A percentile compares a stretch with the other conserved stretches of the same genome.
Evolutionary conservation across 306 rosid species (phyloP).

Genomic region (Rosa lucieae): DNA sequence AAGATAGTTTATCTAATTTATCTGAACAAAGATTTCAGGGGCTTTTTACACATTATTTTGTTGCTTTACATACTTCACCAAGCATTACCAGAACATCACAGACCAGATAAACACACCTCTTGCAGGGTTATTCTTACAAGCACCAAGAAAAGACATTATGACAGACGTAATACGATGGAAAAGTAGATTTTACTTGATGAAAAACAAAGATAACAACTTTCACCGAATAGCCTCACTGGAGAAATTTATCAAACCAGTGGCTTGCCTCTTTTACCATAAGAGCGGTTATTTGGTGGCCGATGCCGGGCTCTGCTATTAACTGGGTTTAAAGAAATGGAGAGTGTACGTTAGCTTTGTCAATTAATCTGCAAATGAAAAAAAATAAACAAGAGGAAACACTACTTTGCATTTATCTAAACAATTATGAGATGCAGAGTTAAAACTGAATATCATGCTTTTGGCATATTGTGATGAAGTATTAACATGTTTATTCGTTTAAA

Average conservation of each 20-base stretch:
- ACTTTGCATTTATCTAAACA: background rate
- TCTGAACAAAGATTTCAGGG: too few species aligned
- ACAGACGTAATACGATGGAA: background rate
- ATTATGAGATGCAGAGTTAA: background rate
- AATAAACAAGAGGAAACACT: background rate
- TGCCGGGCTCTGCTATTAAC: constrained; percentile 57
- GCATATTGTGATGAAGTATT: background rate
- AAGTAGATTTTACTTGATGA: background rate
- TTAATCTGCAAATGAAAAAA: background rate
- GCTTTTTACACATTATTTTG: background rate
- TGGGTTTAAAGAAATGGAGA: constrained; percentile 35
- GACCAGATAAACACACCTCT: background rate
- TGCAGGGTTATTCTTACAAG: background rate
- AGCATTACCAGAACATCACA: background rate
- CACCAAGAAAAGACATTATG: background rate
- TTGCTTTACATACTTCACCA: background rate
- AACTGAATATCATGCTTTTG: background rate
- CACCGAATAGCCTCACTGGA: constrained; percentile 20
- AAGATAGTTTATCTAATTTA: background rate
- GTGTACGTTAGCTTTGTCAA: background rate
- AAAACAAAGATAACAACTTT: background rate
- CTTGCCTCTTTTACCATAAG: constrained; percentile 63
- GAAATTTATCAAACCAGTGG: constrained; percentile 74
- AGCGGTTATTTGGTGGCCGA: constrained; percentile 55
- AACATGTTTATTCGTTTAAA: constrained; percentile 1